Evolutionary conservation across 768 basidiomycete genomes (phyloP), one percentile per base, ranked within the genome.

Genomic region (Lentinula sp.): DNA sequence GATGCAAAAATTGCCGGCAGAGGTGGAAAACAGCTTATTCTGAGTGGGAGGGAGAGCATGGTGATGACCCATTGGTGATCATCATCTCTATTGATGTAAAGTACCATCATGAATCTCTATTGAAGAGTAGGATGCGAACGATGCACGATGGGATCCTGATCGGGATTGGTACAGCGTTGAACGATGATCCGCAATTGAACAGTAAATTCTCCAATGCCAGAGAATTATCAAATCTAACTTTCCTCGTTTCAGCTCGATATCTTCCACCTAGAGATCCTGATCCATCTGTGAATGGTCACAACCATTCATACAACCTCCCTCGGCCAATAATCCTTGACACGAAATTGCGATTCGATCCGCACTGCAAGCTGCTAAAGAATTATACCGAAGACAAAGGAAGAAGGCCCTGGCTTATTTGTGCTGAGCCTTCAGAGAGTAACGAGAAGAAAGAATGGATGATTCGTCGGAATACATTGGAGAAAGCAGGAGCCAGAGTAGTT

Each of bases 121-220:
- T 16, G 18, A 43, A 35, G 62, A 52, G 54, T 64, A 96, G 95
- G 87, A 85, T 98, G 84, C 79, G 96, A 63, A 80, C 92, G 0
- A 84, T 93, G 81, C 96, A 98, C 73, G 93, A 97, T 67, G 94
- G 83, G 8, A 98, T 99, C 62, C 75, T 99, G 13, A 80, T 99
- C 48, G 96, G 96, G 2, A 84, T 95, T 40, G 91, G 90, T 7
- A 98, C 96, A 0, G 86, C 92, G 21, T 73, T 93, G 49, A 92
- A 93, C 62, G 96, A 99, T 68, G 81, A 99, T 70, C 96, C 96
- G 4, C 91, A 97, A 68, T 78, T 99, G n/a, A 96, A 95, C 66
- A 85, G 95, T 92, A 66, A 65, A 32, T 43, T 21, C 5, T 18
- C 15, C 7, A n/a, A 37, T 13, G 4, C 23, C 5, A 53, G 16